Evolutionary conservation across 805 yeast species (phyloP).

Genomic region (Metschnikowia reukaufii): DNA sequence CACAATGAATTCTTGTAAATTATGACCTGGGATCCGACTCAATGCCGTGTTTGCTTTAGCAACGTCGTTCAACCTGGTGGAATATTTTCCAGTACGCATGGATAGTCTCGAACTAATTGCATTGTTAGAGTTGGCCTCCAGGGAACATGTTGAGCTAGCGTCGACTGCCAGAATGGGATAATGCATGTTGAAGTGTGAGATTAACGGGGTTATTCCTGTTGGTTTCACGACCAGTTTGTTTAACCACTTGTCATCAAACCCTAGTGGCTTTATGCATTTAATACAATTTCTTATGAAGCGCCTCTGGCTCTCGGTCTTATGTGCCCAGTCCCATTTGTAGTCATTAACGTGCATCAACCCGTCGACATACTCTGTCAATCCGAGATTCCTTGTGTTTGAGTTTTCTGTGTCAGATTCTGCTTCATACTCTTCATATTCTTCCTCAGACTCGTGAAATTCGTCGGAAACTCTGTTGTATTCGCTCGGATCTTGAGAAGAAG

Average conservation of each 20-base stretch:
- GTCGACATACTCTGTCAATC: neutral
- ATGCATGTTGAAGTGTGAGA: constrained; percentile 4
- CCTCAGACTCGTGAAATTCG: constrained; percentile 6
- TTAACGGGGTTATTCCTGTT: constrained; percentile 30
- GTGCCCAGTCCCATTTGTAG: constrained; percentile 50
- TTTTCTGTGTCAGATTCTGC: constrained; percentile 5
- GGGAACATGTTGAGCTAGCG: neutral
- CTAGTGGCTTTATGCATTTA: constrained; percentile 56
- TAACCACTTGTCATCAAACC: constrained; percentile 54
- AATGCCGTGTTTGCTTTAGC: constrained; percentile 5
- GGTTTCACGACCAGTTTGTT: constrained; percentile 47
- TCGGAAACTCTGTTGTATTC: neutral
- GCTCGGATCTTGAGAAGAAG: neutral
- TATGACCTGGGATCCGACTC: constrained; percentile 17
- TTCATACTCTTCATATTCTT: constrained; percentile 5
- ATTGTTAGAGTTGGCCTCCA: neutral
- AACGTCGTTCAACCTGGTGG: neutral
- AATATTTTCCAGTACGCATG: neutral
- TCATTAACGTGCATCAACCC: neutral
- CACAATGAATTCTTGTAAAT: constrained; percentile 19
- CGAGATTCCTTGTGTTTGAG: neutral
- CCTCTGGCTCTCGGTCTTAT: constrained; percentile 34
- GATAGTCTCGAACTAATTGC: neutral
- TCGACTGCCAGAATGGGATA: neutral
- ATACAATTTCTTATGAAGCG: constrained; percentile 51